Percentiles rank a stretch among this genome's conserved stretches.
Evolutionary conservation across 805 yeast genomes (phyloP).

Genomic region (Candida tibetensis): DNA sequence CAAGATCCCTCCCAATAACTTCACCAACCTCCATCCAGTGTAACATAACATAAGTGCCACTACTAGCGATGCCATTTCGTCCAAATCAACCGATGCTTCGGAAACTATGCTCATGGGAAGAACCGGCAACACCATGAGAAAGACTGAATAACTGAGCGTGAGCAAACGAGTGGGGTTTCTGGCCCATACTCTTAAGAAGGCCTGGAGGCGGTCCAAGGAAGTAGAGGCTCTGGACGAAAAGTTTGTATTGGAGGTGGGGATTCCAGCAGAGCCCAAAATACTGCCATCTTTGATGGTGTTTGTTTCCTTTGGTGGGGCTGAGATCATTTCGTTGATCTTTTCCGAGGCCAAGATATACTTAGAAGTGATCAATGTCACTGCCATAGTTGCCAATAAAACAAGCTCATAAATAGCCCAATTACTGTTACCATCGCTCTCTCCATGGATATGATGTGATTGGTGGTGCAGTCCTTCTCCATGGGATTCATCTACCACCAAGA

Average conservation of each 20-base stretch:
- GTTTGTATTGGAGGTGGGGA: not conserved
- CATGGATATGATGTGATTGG: constrained; percentile 42
- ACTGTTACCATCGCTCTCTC: constrained; percentile 14
- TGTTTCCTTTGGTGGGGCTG: constrained; percentile 16
- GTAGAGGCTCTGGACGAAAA: not conserved
- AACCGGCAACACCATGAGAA: constrained; percentile 41
- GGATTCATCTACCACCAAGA: constrained; percentile 32
- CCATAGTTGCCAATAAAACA: constrained; percentile 15
- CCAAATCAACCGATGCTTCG: constrained; percentile 33
- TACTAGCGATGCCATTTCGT: constrained; percentile 44
- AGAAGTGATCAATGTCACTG: constrained; percentile 31
- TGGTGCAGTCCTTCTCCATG: constrained; percentile 21
- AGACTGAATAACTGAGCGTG: constrained; percentile 42
- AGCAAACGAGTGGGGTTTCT: constrained; percentile 46
- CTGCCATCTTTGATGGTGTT: constrained; percentile 5
- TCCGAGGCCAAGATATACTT: constrained; percentile 32
- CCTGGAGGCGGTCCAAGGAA: constrained; percentile 7
- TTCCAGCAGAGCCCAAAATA: constrained; percentile 1
- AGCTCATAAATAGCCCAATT: constrained; percentile 31
- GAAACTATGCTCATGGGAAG: constrained; percentile 30
- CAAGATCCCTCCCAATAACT: constrained; percentile 50
- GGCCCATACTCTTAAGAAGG: constrained; percentile 16
- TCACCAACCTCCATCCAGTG: constrained; percentile 53
- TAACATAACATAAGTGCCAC: constrained; percentile 45
- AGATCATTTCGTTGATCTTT: constrained; percentile 33